Base-by-base conservation (phyloP, 1,284 basidiomycete genomes). In the Neonothopanus nambi region DNA sequence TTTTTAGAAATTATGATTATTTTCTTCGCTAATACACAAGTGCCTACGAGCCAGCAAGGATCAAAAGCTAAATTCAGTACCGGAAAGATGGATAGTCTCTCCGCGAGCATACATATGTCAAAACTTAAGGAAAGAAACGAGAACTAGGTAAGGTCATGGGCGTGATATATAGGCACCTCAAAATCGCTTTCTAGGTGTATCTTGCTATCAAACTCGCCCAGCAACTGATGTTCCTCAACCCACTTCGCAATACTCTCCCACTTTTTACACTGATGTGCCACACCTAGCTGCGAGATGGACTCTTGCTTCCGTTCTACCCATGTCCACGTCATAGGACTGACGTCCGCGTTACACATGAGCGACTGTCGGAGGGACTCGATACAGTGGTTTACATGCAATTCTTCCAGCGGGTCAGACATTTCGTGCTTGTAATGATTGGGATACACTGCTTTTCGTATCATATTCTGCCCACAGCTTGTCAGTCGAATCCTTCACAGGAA, bases 361-460 rank as follows among this genome's bases (percentile, higher is more conserved):
- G 63, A 63, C 48, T 69, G 65, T 12, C 67, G 57, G 36, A 70
- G 57, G 45, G 57, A 59, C 33, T 67, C 66, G 20, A 69, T 52
- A 48, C 68, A 69, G 43, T 69, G 67, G 23, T 46, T 51, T 35
- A 65, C 40, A 57, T 69, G 67, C 38, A 11, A 6, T 15, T 42
- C 26, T 18, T 59, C 48, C 3, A 44, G 38, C 43, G n/a, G n/a
- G n/a, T 24, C 23, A 30, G 57, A 43, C 46, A 59, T 52, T 37
- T 52, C 48, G n/a, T 60, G 50, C 43, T 35, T 36, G 44, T 70
- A 68, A 51, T 63, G 58, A 4, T 63, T 58, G 9, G 60, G 63
- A 40, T 64, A 55, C 7, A 68, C 48, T 4, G 61, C 62, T 49
- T 64, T 60, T 30, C 68, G 62, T 8, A 69, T 50, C 42, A 61